Evolutionary conservation across 257 asterid species (phyloP), one percentile per base, ranked within the genome.

Genomic region (Handroanthus guayacan): DNA sequence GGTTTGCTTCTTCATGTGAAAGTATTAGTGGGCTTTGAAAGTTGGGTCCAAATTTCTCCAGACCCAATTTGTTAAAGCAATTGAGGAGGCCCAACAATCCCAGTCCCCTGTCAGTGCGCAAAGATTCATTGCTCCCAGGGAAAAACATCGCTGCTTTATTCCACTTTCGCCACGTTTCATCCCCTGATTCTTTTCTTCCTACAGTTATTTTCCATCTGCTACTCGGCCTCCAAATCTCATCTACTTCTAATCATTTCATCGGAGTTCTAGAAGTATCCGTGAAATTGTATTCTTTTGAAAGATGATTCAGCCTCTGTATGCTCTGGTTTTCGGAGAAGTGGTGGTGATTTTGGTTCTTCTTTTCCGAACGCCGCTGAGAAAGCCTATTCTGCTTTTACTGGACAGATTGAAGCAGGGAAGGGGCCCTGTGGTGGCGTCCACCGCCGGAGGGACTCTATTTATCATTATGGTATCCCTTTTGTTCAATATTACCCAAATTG

Each of bases 261-360:
- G 36, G 67, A 60, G 3, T 34, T 9, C 4, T 1, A 2, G 18
- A 36, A 10, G 75, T 64, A 58, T 44, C 69, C 56, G 44, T 11
- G 10, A 60, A 63, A 70, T 1, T 4, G 0, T 0, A 12, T 1
- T 1, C 25, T 54, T 14, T 7, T 4, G 4, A n/a, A 75, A 60
- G 73, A 93, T 93, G 97, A 83, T 84, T 71, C 97, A 89, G 78
- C 98, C 96, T 39, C 84, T 88, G n/a, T 91, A 82, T 9, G 83
- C 67, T 2, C 87, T 93, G 36, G 96, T 91, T 12, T 82, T 84
- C 67, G 81, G 78, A 2, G 93, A 93, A 84, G 90, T 93, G 45
- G 81, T 64, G 5, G 81, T 86, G 68, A 82, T 87, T 44, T 47
- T 91, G 77, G 36, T 79, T 47, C 92, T 91, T 44, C 86, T 93